Evolutionary conservation across 2,329 filamentous ascomycete genomes (phyloP), one percentile per base, ranked within the genome.

Genomic region (Fusarium sp.): DNA sequence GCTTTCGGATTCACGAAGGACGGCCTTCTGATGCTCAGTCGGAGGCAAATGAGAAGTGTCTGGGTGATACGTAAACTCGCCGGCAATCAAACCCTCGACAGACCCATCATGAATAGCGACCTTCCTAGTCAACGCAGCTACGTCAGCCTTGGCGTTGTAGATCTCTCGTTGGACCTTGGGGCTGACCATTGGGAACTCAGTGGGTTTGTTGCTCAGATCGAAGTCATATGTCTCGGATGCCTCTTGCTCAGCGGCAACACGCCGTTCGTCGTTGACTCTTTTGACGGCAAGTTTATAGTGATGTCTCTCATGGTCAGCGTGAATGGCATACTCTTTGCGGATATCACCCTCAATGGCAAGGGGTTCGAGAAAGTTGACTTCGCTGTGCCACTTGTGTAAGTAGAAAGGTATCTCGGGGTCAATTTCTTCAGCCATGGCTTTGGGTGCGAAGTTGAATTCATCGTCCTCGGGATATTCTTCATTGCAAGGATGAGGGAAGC

Each of bases 41-140:
- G 61, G 66, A 15, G 47, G 36, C 8, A 56, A 18, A 17, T 63
- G 36, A 4, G 66, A 63, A 14, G 43, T 37, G 14, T 73, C 68
- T 49, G 56, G 65, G 25, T 60, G 15, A 18, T 46, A 62, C 6
- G 56, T 68, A 29, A 72, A 70, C 10, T 62, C 51, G 20, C 68
- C 68, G 5, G 70, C 70, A 42, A 72, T 64, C 3, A 33, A 37
- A 21, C 63, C 68, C 17, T 71, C 70, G 3, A 70, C 45, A 17
- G 36, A 41, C 11, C 58, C 68, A 27, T 72, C 60, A 25, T 58
- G 63, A 17, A 70, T 47, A 3, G 54, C 42, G 2, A 72, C 49
- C 33, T 66, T 62, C 33, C 57, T 42, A 39, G 63, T 52, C 11
- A 53, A 45, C 5, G 47, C 51, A 9, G 66, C 43, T n/a, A 70